Conservation (phyloP, 2,329 filamentous ascomycete genomes). For the Epichloe gansuensis region DNA sequence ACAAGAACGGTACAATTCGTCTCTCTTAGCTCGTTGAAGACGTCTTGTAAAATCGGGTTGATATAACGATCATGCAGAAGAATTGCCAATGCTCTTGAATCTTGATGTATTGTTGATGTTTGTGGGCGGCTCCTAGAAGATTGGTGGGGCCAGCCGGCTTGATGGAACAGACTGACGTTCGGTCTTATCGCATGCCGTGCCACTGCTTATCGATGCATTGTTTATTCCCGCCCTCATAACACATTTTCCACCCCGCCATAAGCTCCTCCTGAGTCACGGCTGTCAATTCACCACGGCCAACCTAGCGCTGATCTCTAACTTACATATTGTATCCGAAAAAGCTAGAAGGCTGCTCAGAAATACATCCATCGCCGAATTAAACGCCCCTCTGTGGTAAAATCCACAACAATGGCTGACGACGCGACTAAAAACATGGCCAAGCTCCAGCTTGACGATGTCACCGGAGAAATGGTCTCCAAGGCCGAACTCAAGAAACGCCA, state of each 20-base stretch:
- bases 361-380: background rate
- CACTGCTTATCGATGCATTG: background rate
- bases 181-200: background rate
- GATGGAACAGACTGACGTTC: background rate
- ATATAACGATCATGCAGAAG: background rate
- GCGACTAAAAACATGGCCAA: slow-evolving; percentile 38
- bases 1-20: background rate
- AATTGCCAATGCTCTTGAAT: background rate
- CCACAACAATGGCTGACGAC: slow-evolving; percentile 32
- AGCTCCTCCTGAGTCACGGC: background rate
- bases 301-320: background rate
- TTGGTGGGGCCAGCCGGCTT: background rate
- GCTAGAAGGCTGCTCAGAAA: background rate
- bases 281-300: background rate
- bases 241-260: slow-evolving; percentile 2
- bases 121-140: background rate
- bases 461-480: slow-evolving; percentile 53
- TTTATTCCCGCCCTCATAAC: background rate
- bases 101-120: background rate
- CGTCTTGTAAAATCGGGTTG: background rate
- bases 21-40: background rate
- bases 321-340: background rate
- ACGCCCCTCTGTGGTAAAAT: background rate
- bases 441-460: slow-evolving; percentile 49
- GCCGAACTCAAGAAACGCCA: slow-evolving; percentile 48